Conservation (phyloP, 176 grass and related monocot genomes). For the Tillandsia fasciculata region DNA sequence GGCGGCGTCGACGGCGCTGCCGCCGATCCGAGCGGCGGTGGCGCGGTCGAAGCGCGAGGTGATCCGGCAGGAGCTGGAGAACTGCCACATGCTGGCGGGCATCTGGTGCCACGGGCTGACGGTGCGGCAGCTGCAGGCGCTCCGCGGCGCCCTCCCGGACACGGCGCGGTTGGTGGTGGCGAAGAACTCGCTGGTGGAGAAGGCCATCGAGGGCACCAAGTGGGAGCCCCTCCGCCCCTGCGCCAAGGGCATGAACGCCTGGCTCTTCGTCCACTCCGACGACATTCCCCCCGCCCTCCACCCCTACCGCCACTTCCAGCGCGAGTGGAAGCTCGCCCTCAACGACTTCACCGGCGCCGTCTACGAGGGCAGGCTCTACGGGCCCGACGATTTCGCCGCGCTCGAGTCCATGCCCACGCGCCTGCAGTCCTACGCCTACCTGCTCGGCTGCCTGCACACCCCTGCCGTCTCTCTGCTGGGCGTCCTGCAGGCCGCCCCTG, state of each 20-base stretch:
- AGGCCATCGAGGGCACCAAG: conserved; percentile 81
- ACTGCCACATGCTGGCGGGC: conserved; percentile 77
- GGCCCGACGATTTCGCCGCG: conserved; percentile 68
- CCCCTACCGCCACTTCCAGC: conserved; percentile 70
- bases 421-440: conserved; percentile 64
- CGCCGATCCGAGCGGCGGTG: conserved; percentile 59
- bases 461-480: conserved; percentile 56
- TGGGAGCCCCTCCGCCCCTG: conserved; percentile 76
- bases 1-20: neutral
- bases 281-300: conserved; percentile 73
- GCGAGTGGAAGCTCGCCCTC: conserved; percentile 67
- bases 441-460: conserved; percentile 66
- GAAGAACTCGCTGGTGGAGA: conserved; percentile 84
- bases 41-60: conserved; percentile 61
- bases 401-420: conserved; percentile 94
- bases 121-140: conserved; percentile 74
- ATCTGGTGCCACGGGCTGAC: conserved; percentile 86
- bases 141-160: conserved; percentile 62
- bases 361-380: conserved; percentile 84
- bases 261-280: conserved; percentile 92
- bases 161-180: conserved; percentile 58
- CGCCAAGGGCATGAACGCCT: conserved; percentile 96
- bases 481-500: conserved; percentile 62
- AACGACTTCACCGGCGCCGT: conserved; percentile 91
- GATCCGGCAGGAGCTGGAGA: conserved; percentile 41